Evolutionary conservation across 306 rosid genomes (phyloP).

Genomic region (Biancaea sappan): DNA sequence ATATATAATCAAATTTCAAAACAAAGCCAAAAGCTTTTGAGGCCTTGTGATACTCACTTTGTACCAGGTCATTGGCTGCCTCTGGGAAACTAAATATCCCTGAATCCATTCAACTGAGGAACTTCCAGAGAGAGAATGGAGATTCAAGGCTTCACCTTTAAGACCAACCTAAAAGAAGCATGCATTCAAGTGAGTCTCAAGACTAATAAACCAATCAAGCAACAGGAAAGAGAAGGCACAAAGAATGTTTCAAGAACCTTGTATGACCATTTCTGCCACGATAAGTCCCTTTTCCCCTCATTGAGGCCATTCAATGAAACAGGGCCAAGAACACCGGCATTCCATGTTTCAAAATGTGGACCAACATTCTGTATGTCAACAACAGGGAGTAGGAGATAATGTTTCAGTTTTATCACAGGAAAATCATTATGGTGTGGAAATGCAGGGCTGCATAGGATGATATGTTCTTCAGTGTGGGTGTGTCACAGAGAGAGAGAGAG

Average conservation of each 20-base stretch:
- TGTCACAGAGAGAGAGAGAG: background rate
- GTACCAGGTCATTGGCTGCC: constrained; percentile 91
- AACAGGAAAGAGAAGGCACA: constrained; percentile 1
- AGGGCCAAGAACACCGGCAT: constrained; percentile 96
- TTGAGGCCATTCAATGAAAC: constrained; percentile 81
- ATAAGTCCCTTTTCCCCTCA: constrained; percentile 89
- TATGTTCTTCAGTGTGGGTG: background rate
- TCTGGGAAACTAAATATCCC: constrained; percentile 60
- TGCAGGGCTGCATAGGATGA: no score
- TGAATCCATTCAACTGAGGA: constrained; percentile 88
- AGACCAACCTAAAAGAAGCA: constrained; percentile 78
- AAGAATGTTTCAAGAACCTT: constrained; percentile 57
- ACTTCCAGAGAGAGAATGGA: constrained; percentile 91
- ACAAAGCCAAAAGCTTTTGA: constrained; percentile 18
- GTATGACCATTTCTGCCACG: constrained; percentile 99
- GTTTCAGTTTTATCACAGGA: constrained; percentile 1
- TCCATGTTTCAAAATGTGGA: constrained; percentile 98
- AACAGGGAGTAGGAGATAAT: constrained; percentile 29
- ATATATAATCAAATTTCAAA: background rate
- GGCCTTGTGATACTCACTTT: constrained; percentile 59
- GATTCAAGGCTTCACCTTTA: constrained; percentile 85
- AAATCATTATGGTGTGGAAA: constrained; percentile 12
- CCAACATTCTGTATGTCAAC: constrained; percentile 79
- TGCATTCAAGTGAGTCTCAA: constrained; percentile 26
- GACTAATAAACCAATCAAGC: constrained; percentile 22